Conservation (phyloP, 148 eudicot species). For the Camellia sinensis region DNA sequence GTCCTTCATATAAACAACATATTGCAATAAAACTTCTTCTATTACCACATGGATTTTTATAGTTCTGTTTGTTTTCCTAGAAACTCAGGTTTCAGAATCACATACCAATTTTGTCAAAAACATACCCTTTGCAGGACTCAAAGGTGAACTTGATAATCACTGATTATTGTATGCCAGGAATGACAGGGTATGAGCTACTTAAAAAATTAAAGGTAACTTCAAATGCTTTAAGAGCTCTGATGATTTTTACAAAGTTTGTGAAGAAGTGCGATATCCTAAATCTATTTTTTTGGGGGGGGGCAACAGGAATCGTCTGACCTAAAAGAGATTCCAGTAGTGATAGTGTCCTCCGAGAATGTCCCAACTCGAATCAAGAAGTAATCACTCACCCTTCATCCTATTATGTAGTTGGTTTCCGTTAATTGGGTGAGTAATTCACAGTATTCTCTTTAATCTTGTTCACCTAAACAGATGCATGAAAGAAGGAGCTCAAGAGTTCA, state of each 20-base stretch:
- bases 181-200: constrained; percentile 21
- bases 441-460: background rate
- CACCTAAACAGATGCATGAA: constrained; percentile 25
- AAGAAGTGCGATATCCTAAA: background rate
- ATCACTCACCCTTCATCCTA: background rate
- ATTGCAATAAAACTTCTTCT: background rate
- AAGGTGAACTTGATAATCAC: constrained; percentile 29
- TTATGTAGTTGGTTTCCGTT: background rate
- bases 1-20: background rate
- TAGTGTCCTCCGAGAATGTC: constrained; percentile 32
- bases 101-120: background rate
- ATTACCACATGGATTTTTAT: background rate
- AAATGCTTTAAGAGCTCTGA: background rate
- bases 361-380: constrained; percentile 31
- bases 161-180: constrained; percentile 33
- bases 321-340: constrained; percentile 35
- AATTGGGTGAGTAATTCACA: background rate
- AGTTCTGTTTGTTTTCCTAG: background rate
- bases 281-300: background rate
- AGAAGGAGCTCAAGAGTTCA: constrained; percentile 33
- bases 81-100: background rate
- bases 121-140: constrained; percentile 21
- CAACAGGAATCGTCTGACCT: constrained; percentile 27
- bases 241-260: no score
- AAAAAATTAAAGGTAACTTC: constrained; percentile 12